Evolutionary conservation across 2,329 filamentous ascomycete genomes (phyloP).

Genomic region (Coniochaeta pulveracea): DNA sequence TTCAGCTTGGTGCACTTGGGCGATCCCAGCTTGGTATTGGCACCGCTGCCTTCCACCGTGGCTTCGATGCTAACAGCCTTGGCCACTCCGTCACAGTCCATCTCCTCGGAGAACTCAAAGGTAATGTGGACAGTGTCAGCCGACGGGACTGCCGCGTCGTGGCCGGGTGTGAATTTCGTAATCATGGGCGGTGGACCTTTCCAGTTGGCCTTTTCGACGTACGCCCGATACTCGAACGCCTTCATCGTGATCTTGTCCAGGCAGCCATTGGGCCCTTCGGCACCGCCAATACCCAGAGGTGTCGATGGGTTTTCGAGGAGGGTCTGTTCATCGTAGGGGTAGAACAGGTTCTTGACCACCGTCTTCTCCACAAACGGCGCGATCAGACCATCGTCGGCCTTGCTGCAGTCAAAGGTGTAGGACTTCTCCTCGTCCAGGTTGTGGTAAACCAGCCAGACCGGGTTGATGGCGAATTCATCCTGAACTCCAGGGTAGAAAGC

Average conservation of each 20-base stretch:
- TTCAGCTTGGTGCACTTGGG: conserved; percentile 31
- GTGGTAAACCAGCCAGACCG: conserved; percentile 38
- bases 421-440: conserved; percentile 34
- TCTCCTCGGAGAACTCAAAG: conserved; percentile 46
- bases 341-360: conserved; percentile 51
- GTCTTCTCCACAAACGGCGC: conserved; percentile 42
- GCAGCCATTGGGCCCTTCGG: conserved; percentile 40
- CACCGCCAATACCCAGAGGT: conserved; percentile 32
- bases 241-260: conserved; percentile 37
- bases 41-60: conserved; percentile 30
- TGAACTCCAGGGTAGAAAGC: conserved; percentile 38
- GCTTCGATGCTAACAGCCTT: conserved; percentile 39
- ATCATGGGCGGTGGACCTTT: conserved; percentile 42
- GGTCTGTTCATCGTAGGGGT: conserved; percentile 44
- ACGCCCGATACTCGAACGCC: conserved; percentile 47
- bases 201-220: conserved; percentile 41
- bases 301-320: conserved; percentile 31
- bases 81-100: conserved; percentile 47
- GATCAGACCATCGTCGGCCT: conserved; percentile 35
- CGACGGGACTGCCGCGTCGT: conserved; percentile 45
- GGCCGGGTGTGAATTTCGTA: conserved; percentile 48
- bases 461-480: conserved; percentile 30
- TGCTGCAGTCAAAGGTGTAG: conserved; percentile 45
- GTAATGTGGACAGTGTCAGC: conserved; percentile 24
- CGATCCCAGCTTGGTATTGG: conserved; percentile 31